Base-by-base conservation (phyloP, 768 basidiomycete species). In the Hygrophorus russula region DNA sequence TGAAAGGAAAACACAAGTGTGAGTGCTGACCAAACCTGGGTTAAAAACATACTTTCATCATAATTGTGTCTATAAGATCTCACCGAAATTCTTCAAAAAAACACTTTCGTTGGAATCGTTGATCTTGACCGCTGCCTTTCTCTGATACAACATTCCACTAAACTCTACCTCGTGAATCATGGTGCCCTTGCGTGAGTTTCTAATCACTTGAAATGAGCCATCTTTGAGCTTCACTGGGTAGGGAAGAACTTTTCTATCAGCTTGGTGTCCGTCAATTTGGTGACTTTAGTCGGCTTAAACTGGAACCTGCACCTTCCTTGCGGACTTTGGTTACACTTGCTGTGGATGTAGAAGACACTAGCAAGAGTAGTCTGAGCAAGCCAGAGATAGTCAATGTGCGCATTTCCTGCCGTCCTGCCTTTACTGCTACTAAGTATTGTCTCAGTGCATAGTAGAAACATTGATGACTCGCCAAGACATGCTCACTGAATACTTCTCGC, bases 211-310 rank as follows among this genome's bases (percentile, higher is more conserved):
- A 7, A 13, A 39, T 9, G n/a, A 24, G 5, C 14, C 6, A 39
- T 45, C 24, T 42, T 15, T 36, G 8, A 35, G 35, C 46, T 12
- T 42, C 46, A 17, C 15, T 42, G 31, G 2, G 7, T 45, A 96
- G 92, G 0, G 91, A 96, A 54, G 91, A 96, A 52, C 69, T 96
- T 28, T 94, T 98, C 59, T 97, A 96, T 61, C 96, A 99, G 56
- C 73, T 99, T 5, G 89, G 78, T 1, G 62, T 98, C 19, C 71
- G 88, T 13, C 94, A 98, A 58, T 99, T 99, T 54, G 89, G 92
- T 1, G 74, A 85, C 48, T 75, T 85, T 49, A 71, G 75, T 47
- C 71, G 78, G 15, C 63, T 97, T 40, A 81, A 80, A 48, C 69
- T 98, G 2, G 81, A 92, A 29, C 93, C 94, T 1, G 67, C 93